A percentile compares a stretch with the other conserved stretches of the same genome.
Conservation (phyloP, 202 grass and related monocot species). For the Schoenoplectus tabernaemontani region DNA sequence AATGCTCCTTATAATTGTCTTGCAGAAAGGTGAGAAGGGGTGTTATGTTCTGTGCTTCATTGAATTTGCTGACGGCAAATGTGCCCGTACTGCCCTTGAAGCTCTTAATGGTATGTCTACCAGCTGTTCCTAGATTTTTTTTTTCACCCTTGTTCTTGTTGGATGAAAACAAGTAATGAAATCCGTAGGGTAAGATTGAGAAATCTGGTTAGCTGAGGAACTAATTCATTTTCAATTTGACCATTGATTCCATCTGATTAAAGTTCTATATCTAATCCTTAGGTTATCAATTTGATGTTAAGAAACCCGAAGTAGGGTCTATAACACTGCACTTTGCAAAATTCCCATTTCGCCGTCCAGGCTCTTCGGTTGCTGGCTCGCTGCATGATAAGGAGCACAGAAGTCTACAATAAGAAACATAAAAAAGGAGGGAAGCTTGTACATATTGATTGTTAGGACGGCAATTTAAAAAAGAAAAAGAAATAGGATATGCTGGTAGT, state of each 20-base stretch:
- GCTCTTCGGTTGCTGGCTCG: conserved; percentile 5
- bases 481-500: not conserved
- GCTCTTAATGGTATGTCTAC: conserved; percentile 54
- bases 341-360: conserved; percentile 54
- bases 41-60: conserved; percentile 87
- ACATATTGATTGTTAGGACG: not conserved
- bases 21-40: conserved; percentile 66
- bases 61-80: conserved; percentile 60
- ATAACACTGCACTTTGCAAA: conserved; percentile 65
- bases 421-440: not conserved
- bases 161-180: no score
- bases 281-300: conserved; percentile 66
- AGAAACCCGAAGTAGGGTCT: conserved; percentile 29
- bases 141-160: not conserved
- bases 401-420: not conserved
- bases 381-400: conserved; percentile 22
- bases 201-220: not conserved
- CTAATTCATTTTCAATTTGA: not conserved
- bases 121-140: not conserved
- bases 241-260: not conserved
- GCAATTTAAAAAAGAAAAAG: not conserved
- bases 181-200: not conserved
- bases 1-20: conserved; percentile 4
- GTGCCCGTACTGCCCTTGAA: conserved; percentile 35
- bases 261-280: not conserved